Evolutionary conservation across 2,329 filamentous ascomycete genomes (phyloP), one percentile per base, ranked within the genome.

Genomic region (Spiromastix sp.): DNA sequence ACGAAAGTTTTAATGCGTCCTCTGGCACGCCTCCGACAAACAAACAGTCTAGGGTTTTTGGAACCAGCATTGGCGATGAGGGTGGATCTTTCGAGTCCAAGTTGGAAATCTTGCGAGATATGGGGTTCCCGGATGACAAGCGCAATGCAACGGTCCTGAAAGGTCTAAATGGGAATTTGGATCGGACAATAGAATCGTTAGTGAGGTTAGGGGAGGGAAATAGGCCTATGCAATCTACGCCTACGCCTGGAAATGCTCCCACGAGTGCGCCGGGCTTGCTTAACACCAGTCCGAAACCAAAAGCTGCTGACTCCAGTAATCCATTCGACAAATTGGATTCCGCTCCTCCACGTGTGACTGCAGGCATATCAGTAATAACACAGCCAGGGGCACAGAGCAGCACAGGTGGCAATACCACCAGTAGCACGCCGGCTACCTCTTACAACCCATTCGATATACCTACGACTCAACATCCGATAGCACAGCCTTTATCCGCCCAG

Each of bases 91-190:
- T 79, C 36, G 85, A 93, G 28, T 69, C 72, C 32, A 96, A 96
- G 56, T 60, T 96, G 54, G 67, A 69, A 3, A 78, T 76, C 34
- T 63, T 98, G 38, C 74, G 78, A 37, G 86, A 95, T 38, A 93
- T 96, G 86, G 91, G 91, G 0, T 98, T 98, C 50, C 67, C 66
- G 3, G 86, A 98, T 53, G 77, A 81, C 27, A 83, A 81, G 48
- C 76, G 82, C 40, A 96, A 95, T 51, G 70, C 76, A 4, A 77
- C 81, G 34, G 77, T 95, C 17, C 64, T 98, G 12, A 87, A 86
- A 54, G 81, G 82, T 3, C 71, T 93, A 19, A 79, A 81, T 50
- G 87, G 89, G 3, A 87, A 91, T 51, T 54, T 98, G 39, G 85
- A 95, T 47, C 81, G 77, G 56, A 78, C 89, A 0, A 77, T 96